Evolutionary conservation across 129 eudicot genomes (phyloP), one percentile per base, ranked within the genome.

Genomic region (Heracleum sosnowskyi): DNA sequence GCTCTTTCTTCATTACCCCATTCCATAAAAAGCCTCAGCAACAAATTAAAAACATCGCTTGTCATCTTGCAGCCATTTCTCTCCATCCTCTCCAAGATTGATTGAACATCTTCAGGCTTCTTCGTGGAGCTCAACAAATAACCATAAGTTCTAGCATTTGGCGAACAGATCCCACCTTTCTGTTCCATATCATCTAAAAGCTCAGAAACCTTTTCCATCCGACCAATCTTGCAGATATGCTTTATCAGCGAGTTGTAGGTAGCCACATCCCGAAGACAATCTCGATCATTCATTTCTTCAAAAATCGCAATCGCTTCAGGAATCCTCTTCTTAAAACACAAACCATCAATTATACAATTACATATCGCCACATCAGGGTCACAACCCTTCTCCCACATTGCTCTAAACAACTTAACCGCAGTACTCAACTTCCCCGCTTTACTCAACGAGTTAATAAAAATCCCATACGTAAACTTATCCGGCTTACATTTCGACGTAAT

Each of bases 271-370:
- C 92, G 97, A 22, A 44, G 47, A 62, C 90, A 88, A 34, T 85
- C 89, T 73, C 80, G 82, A 8, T 84, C 92, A 45, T 80, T 88
- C 98, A 94, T 90, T 77, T 85, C 88, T 1, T 53, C 28, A 29
- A 94, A 83, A 5, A 95, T 86, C 22, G 81, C 87, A 74, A 95
- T 86, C 4, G 98, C 98, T 49, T 90, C 89, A 0, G 97, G 94
- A 68, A 95, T 86, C 81, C 97, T 79, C 74, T 90, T 95, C 87
- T 92, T 95, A 84, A 91, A 95, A 78, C 97, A 95, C 79, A 95
- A 74, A 28, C 94, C 98, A 47, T 95, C 94, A 36, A 95, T 95
- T 11, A 95, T 86, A 51, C 83, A 82, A 76, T 90, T 95, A 73
- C 97, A 91, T 4, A 92, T 95, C 0, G 93, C 79, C 22, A 86